Evolutionary conservation across 2,329 filamentous ascomycete genomes (phyloP), one percentile per base, ranked within the genome.

Genomic region (Coniochaeta sp.): DNA sequence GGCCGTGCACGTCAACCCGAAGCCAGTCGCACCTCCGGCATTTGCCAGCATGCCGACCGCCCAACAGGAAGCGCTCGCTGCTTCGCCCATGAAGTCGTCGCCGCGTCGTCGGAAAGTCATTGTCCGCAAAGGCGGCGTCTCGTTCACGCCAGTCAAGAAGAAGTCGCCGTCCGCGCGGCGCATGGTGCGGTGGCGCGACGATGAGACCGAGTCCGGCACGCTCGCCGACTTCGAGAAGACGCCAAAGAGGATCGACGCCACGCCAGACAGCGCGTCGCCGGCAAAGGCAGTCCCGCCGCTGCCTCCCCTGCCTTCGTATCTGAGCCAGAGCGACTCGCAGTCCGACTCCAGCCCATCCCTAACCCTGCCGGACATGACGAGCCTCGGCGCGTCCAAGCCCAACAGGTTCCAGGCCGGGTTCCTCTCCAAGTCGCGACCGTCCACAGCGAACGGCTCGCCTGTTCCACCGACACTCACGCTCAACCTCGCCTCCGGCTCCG

Each of bases 161-260:
- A 88, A 88, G 73, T 81, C 82, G 10, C 81, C 84, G 10, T 84
- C 87, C 1, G 72, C 77, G 59, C 91, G 91, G 74, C 85, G 93
- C 62, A 88, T 83, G 54, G 93, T 99, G 6, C 85, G 93, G 64
- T 99, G 95, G 95, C 87, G 91, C 61, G 92, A 96, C 68, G 95
- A 98, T 67, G 91, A 85, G 69, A 77, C 88, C 2, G 89, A 96
- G 69, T 86, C 93, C 58, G 93, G 92, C 16, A 40, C 38, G 26
- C 77, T 98, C 60, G 92, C 90, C 12, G 95, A 98, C 71, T 97
- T 93, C 70, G 90, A 93, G 69, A 91, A 91, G 75, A 97, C 93
- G 2, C 93, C 95, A 1, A 84, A 92, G 72, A 89, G 88, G 69
- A 73, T 82, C 9, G 78, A 83, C 17, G 79, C 79, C 2, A 83